These are phyloP conservation scores for Fragaria iinumae DNA, from an alignment of 306 rosid species.

Conservation along the genomic window DNA sequence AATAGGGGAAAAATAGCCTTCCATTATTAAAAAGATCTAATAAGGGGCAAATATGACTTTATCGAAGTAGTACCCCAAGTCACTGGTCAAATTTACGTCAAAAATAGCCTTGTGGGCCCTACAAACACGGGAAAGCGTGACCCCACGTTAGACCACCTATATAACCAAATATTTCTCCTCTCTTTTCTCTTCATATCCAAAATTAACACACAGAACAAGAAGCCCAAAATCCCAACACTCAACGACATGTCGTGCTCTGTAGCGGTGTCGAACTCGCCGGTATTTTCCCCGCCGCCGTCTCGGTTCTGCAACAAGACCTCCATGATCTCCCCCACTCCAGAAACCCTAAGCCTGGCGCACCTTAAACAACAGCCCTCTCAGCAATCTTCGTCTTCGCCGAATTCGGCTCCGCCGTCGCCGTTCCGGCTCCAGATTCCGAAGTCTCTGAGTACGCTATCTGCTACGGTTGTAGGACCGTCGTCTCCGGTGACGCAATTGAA, in stretches of 20 bases:
- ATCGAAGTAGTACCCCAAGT: background rate
- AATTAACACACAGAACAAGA: background rate
- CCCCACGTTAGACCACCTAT: conserved; percentile 13
- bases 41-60: conserved; percentile 23
- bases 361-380: conserved; percentile 35
- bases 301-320: conserved; percentile 55
- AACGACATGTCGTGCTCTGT: conserved; percentile 74
- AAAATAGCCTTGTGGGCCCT: conserved; percentile 1
- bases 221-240: background rate
- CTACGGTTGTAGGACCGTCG: conserved; percentile 9
- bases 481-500: conserved; percentile 61
- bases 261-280: conserved; percentile 73
- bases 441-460: conserved; percentile 42
- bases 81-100: conserved; percentile 6
- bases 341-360: conserved; percentile 44
- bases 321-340: conserved; percentile 49
- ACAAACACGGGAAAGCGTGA: conserved; percentile 25
- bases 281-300: conserved; percentile 67
- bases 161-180: background rate
- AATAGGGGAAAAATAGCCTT: too few relatives aligned
- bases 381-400: conserved; percentile 46
- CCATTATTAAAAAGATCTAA: too few relatives aligned
- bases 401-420: conserved; percentile 67
- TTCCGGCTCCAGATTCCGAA: conserved; percentile 61
- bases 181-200: background rate